Conservation (phyloP, 2,329 filamentous ascomycete species). For the Xylariaceae sp. region DNA sequence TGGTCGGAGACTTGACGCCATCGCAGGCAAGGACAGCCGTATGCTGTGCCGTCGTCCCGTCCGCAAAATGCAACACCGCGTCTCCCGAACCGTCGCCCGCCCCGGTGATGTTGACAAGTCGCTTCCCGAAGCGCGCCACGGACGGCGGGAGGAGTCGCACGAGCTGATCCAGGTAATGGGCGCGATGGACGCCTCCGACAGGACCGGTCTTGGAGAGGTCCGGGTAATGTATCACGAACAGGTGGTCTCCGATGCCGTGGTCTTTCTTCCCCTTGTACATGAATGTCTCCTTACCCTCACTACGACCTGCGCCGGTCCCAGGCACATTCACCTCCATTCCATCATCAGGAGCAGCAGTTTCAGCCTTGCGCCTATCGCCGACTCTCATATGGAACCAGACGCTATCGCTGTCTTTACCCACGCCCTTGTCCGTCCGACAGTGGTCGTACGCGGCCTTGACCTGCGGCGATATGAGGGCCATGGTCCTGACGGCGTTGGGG, state of each 20-base stretch:
- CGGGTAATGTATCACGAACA: constrained; percentile 21
- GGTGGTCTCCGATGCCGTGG: constrained; percentile 18
- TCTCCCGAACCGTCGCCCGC: constrained; percentile 19
- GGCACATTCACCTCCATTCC: too few species aligned
- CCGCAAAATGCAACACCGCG: constrained; percentile 30
- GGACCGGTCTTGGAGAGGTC: constrained; percentile 6
- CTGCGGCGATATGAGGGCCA: constrained; percentile 26
- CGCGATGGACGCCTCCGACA: constrained; percentile 31
- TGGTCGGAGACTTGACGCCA: constrained; percentile 55
- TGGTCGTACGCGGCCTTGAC: constrained; percentile 26
- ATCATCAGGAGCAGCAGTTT: too few species aligned
- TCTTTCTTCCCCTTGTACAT: constrained; percentile 16
- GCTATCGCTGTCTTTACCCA: constrained; percentile 16
- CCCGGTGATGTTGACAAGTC: constrained; percentile 29
- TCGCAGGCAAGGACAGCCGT: constrained; percentile 54
- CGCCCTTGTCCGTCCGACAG: constrained; percentile 26
- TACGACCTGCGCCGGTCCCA: too few species aligned
- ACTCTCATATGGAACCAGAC: constrained; percentile 25
- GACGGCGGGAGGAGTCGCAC: constrained; percentile 33
- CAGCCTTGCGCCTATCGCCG: constrained; percentile 20
- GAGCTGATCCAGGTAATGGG: constrained; percentile 37
- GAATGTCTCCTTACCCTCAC: constrained; percentile 20
- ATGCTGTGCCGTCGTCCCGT: constrained; percentile 35
- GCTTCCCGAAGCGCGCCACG: constrained; percentile 32
- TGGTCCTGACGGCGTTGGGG: constrained; percentile 31